phyloP scores from a whole-genome alignment of 202 grass and related monocot genomes.

The Musa balbisiana region DNA sequence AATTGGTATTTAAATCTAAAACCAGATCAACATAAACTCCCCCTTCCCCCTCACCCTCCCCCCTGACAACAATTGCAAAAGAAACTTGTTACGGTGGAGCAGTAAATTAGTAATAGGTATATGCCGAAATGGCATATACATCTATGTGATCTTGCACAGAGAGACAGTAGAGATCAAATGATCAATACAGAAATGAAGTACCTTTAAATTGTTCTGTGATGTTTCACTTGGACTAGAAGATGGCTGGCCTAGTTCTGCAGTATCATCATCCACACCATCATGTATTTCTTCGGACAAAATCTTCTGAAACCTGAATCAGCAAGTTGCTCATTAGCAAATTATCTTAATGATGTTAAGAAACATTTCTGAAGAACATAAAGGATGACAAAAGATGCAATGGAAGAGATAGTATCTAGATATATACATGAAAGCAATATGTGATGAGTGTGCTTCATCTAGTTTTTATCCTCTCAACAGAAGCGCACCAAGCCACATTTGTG shows the following conservation, averaged over 20 bases:
- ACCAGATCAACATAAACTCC: too few relatives aligned
- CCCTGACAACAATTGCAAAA: too few relatives aligned
- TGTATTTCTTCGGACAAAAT: slow-evolving; percentile 64
- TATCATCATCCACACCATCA: slow-evolving; percentile 44
- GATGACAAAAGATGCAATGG: not conserved
- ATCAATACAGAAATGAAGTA: slow-evolving; percentile 1
- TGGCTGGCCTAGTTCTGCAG: slow-evolving; percentile 22
- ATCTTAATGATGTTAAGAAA: not conserved
- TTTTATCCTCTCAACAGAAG: slow-evolving; percentile 42
- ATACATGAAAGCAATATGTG: slow-evolving; percentile 64
- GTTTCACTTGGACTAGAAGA: slow-evolving; percentile 21
- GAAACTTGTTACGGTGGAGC: too few relatives aligned
- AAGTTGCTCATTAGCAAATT: slow-evolving; percentile 10
- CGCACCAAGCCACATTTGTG: not conserved
- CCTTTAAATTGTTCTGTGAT: slow-evolving; percentile 19
- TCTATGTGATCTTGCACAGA: too few relatives aligned
- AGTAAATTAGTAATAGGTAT: too few relatives aligned
- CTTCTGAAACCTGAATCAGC: slow-evolving; percentile 54
- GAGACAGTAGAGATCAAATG: too few relatives aligned
- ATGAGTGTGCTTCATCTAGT: slow-evolving; percentile 72
- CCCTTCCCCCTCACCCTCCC: too few relatives aligned
- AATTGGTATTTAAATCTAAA: too few relatives aligned
- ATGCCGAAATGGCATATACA: too few relatives aligned
- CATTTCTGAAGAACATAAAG: not conserved
- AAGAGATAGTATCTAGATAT: slow-evolving; percentile 20